Conservation (phyloP, 306 rosid species). For the Casuarina glauca region DNA sequence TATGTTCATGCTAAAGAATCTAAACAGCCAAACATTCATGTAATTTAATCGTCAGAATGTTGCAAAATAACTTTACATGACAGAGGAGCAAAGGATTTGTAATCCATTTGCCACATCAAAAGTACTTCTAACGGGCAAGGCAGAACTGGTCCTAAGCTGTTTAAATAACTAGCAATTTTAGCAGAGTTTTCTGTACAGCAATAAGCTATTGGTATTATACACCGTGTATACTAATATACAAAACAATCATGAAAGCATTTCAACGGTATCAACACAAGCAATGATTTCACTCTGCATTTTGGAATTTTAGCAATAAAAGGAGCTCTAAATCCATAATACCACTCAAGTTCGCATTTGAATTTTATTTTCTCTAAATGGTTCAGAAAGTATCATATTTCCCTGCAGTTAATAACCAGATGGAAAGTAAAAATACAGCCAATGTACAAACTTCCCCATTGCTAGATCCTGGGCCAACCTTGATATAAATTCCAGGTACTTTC, state of each 20-base stretch:
- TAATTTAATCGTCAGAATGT: background rate
- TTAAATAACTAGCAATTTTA: too few relatives aligned
- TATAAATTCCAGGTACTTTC: background rate
- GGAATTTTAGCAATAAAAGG: background rate
- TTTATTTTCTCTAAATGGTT: background rate
- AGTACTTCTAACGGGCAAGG: background rate
- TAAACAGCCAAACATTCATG: background rate
- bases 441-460: background rate
- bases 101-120: background rate
- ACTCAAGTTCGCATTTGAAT: background rate
- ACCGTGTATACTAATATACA: too few relatives aligned
- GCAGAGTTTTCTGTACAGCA: too few relatives aligned
- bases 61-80: conserved; percentile 4
- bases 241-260: too few relatives aligned
- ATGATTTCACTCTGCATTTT: too few relatives aligned
- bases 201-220: too few relatives aligned
- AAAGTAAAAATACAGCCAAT: background rate
- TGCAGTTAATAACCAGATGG: background rate
- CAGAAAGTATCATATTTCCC: background rate
- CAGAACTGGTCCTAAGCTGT: too few relatives aligned
- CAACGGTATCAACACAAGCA: too few relatives aligned
- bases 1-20: background rate
- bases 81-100: background rate
- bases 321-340: background rate
- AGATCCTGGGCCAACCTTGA: background rate